Evolutionary conservation across 2,329 filamentous ascomycete genomes (phyloP).

Genomic region (Aspergillus hiratsukae): DNA sequence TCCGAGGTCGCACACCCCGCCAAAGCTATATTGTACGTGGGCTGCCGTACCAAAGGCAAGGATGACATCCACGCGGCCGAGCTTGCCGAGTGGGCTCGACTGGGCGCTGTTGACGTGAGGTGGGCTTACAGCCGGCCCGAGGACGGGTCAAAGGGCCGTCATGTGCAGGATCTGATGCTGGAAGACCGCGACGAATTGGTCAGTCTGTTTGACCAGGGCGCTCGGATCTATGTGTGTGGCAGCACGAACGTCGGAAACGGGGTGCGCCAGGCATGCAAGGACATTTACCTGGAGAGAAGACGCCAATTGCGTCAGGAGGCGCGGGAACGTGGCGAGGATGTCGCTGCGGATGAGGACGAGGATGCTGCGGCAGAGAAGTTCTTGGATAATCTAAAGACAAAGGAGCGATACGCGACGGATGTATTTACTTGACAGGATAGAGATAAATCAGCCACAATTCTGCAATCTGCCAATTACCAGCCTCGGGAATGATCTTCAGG

Average conservation of each 20-base stretch:
- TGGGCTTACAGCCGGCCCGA: slow-evolving; percentile 55
- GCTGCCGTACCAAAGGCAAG: slow-evolving; percentile 31
- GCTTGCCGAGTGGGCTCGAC: slow-evolving; percentile 52
- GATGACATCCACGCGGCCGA: slow-evolving; percentile 36
- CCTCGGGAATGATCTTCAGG: not conserved
- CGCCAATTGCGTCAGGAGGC: slow-evolving; percentile 40
- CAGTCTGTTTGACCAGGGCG: slow-evolving; percentile 45
- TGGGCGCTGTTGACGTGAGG: slow-evolving; percentile 58
- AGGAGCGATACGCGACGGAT: not conserved
- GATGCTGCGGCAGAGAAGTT: not conserved
- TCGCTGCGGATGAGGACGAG: not conserved
- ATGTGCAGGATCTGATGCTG: slow-evolving; percentile 52
- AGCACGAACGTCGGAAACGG: slow-evolving; percentile 49
- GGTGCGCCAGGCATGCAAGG: slow-evolving; percentile 40
- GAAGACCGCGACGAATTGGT: slow-evolving; percentile 44
- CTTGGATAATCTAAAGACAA: not conserved
- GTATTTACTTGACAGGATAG: not conserved
- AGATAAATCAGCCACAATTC: too few relatives aligned
- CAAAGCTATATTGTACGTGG: slow-evolving; percentile 32
- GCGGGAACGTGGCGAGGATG: not conserved
- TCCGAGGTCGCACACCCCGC: slow-evolving; percentile 21
- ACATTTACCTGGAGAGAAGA: slow-evolving; percentile 28
- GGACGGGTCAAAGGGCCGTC: slow-evolving; percentile 45
- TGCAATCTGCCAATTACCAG: too few relatives aligned
- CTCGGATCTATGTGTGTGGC: slow-evolving; percentile 63